These are phyloP conservation scores for Letharia columbiana DNA, from an alignment of 495 filamentous ascomycete genomes.

Conservation along the genomic window DNA sequence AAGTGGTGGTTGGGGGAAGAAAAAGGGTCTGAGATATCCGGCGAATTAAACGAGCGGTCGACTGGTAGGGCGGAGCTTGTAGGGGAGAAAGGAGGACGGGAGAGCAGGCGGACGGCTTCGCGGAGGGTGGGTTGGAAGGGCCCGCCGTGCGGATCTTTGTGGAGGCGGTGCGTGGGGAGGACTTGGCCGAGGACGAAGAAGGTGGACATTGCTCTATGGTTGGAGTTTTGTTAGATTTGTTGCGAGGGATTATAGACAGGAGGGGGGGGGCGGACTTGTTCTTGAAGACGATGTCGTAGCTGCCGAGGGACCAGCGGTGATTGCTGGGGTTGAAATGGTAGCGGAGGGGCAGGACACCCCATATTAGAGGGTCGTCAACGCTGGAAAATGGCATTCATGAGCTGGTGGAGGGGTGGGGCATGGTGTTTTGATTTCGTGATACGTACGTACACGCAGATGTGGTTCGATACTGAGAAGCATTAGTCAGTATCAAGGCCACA, in stretches of 20 bases:
- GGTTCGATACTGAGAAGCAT: slow-evolving; percentile 69
- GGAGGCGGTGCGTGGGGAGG: slow-evolving; percentile 73
- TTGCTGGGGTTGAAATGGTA: slow-evolving; percentile 63
- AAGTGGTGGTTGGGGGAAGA: slow-evolving; percentile 51
- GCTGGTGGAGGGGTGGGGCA: not conserved
- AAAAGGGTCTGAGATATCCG: slow-evolving; percentile 52
- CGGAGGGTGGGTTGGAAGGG: slow-evolving; percentile 85
- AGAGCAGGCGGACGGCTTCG: slow-evolving; percentile 76
- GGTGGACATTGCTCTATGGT: slow-evolving; percentile 41
- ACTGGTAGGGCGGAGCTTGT: slow-evolving; percentile 27
- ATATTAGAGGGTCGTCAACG: slow-evolving; percentile 88
- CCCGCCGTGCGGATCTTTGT: slow-evolving; percentile 65
- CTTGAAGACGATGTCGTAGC: slow-evolving; percentile 86
- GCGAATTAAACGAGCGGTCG: slow-evolving; percentile 38
- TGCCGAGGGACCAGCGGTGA: slow-evolving; percentile 77
- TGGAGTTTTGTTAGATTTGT: slow-evolving; percentile 1
- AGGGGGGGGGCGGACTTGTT: slow-evolving; percentile 25
- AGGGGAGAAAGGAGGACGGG: slow-evolving; percentile 48
- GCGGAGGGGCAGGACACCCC: slow-evolving; percentile 71
- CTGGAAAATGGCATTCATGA: slow-evolving; percentile 37
- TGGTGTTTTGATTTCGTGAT: slow-evolving; percentile 17
- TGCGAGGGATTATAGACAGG: slow-evolving; percentile 9
- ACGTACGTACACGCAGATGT: slow-evolving; percentile 85
- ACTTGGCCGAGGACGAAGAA: slow-evolving; percentile 88
- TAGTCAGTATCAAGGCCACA: not conserved